Conservation (phyloP, 2,329 filamentous ascomycete species). For the Lasiodiplodia hormozganensis region DNA sequence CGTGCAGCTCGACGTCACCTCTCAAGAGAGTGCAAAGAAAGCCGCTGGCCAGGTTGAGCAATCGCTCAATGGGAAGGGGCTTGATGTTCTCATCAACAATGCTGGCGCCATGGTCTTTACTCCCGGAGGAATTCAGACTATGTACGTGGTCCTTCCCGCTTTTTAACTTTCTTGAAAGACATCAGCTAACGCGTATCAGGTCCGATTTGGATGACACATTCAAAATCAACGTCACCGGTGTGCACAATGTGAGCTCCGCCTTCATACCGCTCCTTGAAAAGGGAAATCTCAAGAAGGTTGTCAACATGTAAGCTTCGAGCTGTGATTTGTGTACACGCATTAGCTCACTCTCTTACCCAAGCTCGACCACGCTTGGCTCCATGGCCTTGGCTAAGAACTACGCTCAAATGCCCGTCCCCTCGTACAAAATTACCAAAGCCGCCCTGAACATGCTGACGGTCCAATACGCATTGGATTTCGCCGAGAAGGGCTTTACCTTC, state of each 20-base stretch:
- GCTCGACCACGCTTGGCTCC: constrained; percentile 53
- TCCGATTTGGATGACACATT: constrained; percentile 40
- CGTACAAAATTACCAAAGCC: constrained; percentile 57
- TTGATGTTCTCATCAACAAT: constrained; percentile 22
- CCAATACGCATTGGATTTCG: constrained; percentile 49
- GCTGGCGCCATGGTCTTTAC: constrained; percentile 19
- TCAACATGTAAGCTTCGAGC: constrained; percentile 49
- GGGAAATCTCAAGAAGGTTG: constrained; percentile 51
- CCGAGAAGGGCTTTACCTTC: constrained; percentile 52
- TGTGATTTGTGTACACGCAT: constrained; percentile 22
- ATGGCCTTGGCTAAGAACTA: constrained; percentile 41
- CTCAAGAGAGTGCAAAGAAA: constrained; percentile 44
- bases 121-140: constrained; percentile 3
- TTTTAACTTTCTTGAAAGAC: not conserved
- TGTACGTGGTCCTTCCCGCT: not conserved
- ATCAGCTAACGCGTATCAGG: not conserved
- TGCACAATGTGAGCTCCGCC: constrained; percentile 49
- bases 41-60: constrained; percentile 44
- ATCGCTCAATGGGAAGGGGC: not conserved
- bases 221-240: constrained; percentile 47
- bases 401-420: constrained; percentile 37
- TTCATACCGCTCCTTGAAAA: constrained; percentile 50
- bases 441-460: constrained; percentile 57
- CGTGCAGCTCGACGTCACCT: constrained; percentile 54
- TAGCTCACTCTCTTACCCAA: constrained; percentile 32